Evolutionary conservation across 768 basidiomycete species (phyloP), one percentile per base, ranked within the genome.

Genomic region (Fistulinella prunicolor): DNA sequence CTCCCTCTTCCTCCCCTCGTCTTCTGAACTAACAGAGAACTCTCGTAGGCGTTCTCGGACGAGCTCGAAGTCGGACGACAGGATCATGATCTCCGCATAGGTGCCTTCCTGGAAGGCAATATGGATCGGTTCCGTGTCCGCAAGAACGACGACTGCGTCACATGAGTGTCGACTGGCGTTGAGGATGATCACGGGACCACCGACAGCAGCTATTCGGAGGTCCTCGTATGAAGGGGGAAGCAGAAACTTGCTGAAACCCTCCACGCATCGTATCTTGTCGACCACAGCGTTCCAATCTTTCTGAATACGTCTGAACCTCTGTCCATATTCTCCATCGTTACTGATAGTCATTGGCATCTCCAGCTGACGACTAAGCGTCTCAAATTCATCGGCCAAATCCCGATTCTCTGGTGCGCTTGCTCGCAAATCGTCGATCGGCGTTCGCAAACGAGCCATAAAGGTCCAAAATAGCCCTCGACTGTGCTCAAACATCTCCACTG

Each of bases 401-500:
- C 5, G 35, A 13, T 44, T 56, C 0, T 4, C 37, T 3, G 42
- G 23, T 22, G 56, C 50, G 4, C 39, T 45, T 6, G 42, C 44
- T n/a, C 55, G 58, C 28, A 68, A 37, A 2, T 55, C 46, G 16
- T 68, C 64, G 1, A 67, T 49, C 12, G 59, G 51, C 0, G 58
- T 64, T 20, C 66, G 50, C 28, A 61, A 53, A 23, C 59, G 60
- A 7, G 46, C 46, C 43, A 62, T 36, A 9, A 55, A 53, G 2
- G 50, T 50, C 65, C 65, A 67, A 24, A 66, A 54, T 9, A 66
- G 9, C 12, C 51, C 49, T 17, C 60, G 50, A 34, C 66, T 64
- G 19, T 65, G 65, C 45, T 66, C 66, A 9, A 74, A 58, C 60
- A 70, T 61, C 50, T 72, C 68, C 24, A 73, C 56, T n/a, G 62